These are phyloP conservation scores for Pseudozyma thailandica DNA, from an alignment of 1,284 basidiomycete species.

Conservation along the genomic window DNA sequence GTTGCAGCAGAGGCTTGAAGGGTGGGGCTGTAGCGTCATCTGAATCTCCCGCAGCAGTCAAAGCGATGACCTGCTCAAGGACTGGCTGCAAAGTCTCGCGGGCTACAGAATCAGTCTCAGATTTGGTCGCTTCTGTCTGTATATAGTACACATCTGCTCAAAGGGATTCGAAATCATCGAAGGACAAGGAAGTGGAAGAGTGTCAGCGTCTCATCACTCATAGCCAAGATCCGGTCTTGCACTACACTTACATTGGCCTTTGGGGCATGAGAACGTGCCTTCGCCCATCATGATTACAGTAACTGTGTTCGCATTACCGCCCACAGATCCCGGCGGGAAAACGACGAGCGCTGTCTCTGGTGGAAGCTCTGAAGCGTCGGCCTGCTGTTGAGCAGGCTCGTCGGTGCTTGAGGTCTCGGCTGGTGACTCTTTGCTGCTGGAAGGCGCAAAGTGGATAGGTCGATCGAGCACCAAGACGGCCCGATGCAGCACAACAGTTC, in stretches of 20 bases:
- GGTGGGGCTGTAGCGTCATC: not conserved
- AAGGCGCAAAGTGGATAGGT: slow-evolving; percentile 28
- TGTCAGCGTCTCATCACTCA: too few species aligned
- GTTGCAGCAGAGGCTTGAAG: slow-evolving; percentile 22
- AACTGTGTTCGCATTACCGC: slow-evolving; percentile 71
- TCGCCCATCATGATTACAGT: slow-evolving; percentile 78
- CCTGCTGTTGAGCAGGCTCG: not conserved
- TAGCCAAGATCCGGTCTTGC: too few species aligned
- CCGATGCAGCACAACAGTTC: slow-evolving; percentile 8
- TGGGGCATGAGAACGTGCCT: slow-evolving; percentile 84
- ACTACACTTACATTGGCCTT: slow-evolving; percentile 71
- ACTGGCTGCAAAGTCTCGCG: slow-evolving; percentile 21
- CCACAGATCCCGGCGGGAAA: slow-evolving; percentile 76
- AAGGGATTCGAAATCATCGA: not conserved
- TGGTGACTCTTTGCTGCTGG: not conserved
- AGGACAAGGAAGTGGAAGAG: too few species aligned
- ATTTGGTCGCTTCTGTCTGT: slow-evolving; percentile 19
- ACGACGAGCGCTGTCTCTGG: slow-evolving; percentile 79
- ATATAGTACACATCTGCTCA: slow-evolving; percentile 46
- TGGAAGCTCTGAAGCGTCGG: slow-evolving; percentile 9
- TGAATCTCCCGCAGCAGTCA: not conserved
- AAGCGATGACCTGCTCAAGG: slow-evolving; percentile 20
- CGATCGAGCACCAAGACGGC: slow-evolving; percentile 45
- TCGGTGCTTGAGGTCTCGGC: not conserved
- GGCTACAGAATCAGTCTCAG: not conserved